Evolutionary conservation across 768 basidiomycete species (phyloP), one percentile per base, ranked within the genome.

Genomic region (Trametes villosa): DNA sequence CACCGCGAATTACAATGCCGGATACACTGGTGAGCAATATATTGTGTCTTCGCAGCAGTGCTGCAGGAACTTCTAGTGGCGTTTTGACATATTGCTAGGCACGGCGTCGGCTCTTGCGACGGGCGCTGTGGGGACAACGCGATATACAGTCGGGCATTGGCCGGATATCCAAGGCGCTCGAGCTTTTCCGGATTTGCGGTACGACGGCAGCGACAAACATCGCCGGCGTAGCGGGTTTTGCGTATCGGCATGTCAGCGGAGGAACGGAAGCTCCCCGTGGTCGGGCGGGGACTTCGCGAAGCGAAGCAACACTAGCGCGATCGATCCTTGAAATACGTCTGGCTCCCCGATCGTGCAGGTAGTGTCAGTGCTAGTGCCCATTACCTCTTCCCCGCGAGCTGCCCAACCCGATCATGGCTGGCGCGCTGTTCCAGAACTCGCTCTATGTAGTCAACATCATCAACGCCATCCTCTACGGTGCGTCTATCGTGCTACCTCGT

Each of bases 381-480:
- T 38, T 15, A 34, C 33, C 15, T 41, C 40, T n/a, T 41, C n/a
- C 12, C 40, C 40, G 15, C 8, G 8, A 7, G 12, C 40, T 8
- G 40, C 7, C 46, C 4, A 4, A 17, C 15, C 20, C 47, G n/a
- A 4, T 8, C 30, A 50, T 50, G 48, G 48, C 48, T 3, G 31
- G 51, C 8, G 36, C 45, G 13, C 15, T 62, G 4, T 65, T 76
- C 9, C 54, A 56, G 24, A 45, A 62, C 29, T 41, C 65, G 3
- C 67, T 62, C 59, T 71, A 71, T 59, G 66, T 71, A n/a, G 67
- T 69, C 44, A 63, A 56, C 38, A 66, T 68, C 60, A 26, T 70
- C 45, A 70, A 65, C 34, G 67, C 55, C 45, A 66, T 71, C 38
- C 66, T 71, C 40, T 71, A 65, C 40, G 70, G 70, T 66, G 75